A percentile compares a stretch with the other conserved stretches of the same genome.
Evolutionary conservation across 805 yeast genomes (phyloP).

Genomic region (Saccharomycopsis lassenensis): DNA sequence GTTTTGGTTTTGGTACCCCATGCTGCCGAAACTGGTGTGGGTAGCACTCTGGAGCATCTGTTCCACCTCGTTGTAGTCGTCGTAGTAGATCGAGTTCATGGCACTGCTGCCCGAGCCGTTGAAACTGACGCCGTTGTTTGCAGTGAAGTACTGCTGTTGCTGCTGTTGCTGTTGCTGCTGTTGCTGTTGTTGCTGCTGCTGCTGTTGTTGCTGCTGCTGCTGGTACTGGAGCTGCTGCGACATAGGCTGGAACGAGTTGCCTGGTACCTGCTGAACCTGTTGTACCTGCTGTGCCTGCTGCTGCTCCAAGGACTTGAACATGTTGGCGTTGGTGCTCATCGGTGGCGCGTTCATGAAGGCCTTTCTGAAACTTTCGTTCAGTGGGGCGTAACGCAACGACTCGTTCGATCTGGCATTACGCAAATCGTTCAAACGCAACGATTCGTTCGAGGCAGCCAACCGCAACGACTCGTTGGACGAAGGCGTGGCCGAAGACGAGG

Average conservation of each 20-base stretch:
- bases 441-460: conserved; percentile 4
- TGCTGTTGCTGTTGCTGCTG: not conserved
- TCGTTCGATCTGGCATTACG: conserved; percentile 3
- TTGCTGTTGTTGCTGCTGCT: not conserved
- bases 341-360: not conserved
- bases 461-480: conserved; percentile 13
- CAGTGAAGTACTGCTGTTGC: not conserved
- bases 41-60: not conserved
- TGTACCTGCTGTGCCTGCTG: not conserved
- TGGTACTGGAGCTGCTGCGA: not conserved
- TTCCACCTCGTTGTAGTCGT: not conserved
- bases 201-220: not conserved
- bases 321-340: too few species aligned
- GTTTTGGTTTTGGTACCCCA: not conserved
- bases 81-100: not conserved
- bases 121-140: too few species aligned
- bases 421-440: too few species aligned
- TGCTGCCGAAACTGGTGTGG: not conserved
- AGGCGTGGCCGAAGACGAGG: too few species aligned
- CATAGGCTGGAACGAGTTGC: not conserved
- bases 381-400: conserved; percentile 3
- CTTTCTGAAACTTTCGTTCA: conserved; percentile 5
- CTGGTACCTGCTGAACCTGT: not conserved
- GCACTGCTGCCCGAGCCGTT: not conserved
- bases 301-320: not conserved